Evolutionary conservation across 2,329 filamentous ascomycete species (phyloP).

Genomic region (Thermoascus crustaceus): DNA sequence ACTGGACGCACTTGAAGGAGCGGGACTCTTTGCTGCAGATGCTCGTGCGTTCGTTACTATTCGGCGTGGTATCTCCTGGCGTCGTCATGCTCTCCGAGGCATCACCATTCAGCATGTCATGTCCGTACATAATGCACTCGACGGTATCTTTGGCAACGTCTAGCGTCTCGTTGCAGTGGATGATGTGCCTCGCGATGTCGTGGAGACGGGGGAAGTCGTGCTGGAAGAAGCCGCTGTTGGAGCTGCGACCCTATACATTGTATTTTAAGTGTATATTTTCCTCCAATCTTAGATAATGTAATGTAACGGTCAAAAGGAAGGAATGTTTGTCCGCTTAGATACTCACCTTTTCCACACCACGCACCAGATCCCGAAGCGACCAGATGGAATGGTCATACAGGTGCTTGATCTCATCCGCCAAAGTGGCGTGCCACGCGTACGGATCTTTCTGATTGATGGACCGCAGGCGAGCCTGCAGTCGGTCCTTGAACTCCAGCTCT

Average conservation of each 20-base stretch:
- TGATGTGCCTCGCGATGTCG: conserved; percentile 24
- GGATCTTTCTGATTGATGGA: conserved; percentile 6
- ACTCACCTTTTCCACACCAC: conserved; percentile 25
- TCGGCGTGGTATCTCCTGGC: conserved; percentile 4
- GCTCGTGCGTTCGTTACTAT: not conserved
- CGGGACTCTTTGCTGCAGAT: conserved; percentile 2
- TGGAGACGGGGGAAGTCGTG: conserved; percentile 20
- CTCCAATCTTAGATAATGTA: not conserved
- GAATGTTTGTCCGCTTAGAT: too few relatives aligned
- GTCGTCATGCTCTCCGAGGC: too few relatives aligned
- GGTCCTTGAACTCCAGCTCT: conserved; percentile 3
- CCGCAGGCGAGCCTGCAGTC: not conserved
- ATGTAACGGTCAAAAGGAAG: too few relatives aligned
- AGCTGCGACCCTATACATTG: conserved; percentile 8
- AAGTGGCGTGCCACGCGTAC: conserved; percentile 17
- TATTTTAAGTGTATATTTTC: not conserved
- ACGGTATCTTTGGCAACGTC: conserved; percentile 23
- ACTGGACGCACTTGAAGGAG: conserved; percentile 5
- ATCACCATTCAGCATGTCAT: conserved; percentile 9
- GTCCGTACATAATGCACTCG: conserved; percentile 14
- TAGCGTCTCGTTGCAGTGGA: conserved; percentile 25
- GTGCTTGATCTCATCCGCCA: conserved; percentile 14
- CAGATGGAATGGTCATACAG: conserved; percentile 23
- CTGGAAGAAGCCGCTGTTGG: conserved; percentile 1
- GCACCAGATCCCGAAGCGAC: conserved; percentile 21